Evolutionary conservation across 2,329 filamentous ascomycete species (phyloP).

Genomic region (Endothia cerciana): DNA sequence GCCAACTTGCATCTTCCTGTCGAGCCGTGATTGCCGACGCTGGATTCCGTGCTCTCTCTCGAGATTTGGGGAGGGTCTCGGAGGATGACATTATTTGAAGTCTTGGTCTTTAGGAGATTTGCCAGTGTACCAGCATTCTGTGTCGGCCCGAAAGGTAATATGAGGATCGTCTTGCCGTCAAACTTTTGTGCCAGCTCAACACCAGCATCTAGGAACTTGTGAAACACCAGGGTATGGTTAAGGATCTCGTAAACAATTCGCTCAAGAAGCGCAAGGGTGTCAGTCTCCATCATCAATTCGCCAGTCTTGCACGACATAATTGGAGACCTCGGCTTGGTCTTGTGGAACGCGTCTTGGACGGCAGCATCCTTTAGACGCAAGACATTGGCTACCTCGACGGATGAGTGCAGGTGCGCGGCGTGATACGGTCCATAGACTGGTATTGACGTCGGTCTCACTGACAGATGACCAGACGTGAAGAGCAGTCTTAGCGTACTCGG

Average conservation of each 20-base stretch:
- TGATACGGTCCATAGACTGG: slow-evolving; percentile 63
- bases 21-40: slow-evolving; percentile 52
- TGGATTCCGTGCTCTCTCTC: slow-evolving; percentile 39
- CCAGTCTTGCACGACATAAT: slow-evolving; percentile 58
- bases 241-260: slow-evolving; percentile 53
- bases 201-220: slow-evolving; percentile 53
- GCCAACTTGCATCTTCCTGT: slow-evolving; percentile 70
- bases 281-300: slow-evolving; percentile 43
- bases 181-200: slow-evolving; percentile 47
- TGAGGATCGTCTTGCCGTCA: slow-evolving; percentile 45
- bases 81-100: slow-evolving; percentile 48
- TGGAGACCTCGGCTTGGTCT: slow-evolving; percentile 49
- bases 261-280: slow-evolving; percentile 47
- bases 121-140: slow-evolving; percentile 52
- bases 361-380: slow-evolving; percentile 47
- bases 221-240: slow-evolving; percentile 52
- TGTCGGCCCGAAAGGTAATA: slow-evolving; percentile 55
- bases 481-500: slow-evolving; percentile 52
- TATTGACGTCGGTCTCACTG: slow-evolving; percentile 50
- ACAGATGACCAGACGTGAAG: slow-evolving; percentile 44
- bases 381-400: slow-evolving; percentile 49
- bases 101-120: slow-evolving; percentile 46
- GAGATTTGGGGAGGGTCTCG: slow-evolving; percentile 42
- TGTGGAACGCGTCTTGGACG: slow-evolving; percentile 44
- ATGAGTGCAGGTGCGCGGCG: slow-evolving; percentile 55